Evolutionary conservation across 202 grass and related monocot genomes (phyloP).

Genomic region (Bolboschoenoplectus hybrid): DNA sequence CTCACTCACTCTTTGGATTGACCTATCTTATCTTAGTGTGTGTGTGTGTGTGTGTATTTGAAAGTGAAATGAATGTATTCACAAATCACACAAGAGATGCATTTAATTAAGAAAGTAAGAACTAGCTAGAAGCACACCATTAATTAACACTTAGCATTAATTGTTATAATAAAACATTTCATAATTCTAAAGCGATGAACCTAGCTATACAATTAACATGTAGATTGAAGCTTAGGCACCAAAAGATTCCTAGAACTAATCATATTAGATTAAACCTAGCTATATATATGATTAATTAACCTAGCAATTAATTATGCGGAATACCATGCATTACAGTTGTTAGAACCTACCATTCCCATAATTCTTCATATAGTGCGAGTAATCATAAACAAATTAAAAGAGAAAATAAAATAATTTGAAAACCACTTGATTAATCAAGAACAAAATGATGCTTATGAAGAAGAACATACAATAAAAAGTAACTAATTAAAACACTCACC

Average conservation of each 20-base stretch:
- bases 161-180: background rate
- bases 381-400: background rate
- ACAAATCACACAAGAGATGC: background rate
- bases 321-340: slow-evolving; percentile 1
- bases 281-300: background rate
- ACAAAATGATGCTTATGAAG: slow-evolving; percentile 18
- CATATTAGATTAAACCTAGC: background rate
- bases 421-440: background rate
- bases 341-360: background rate
- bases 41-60: too few relatives aligned
- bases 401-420: slow-evolving; percentile 23
- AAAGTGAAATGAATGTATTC: background rate
- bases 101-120: background rate
- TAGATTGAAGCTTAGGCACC: background rate
- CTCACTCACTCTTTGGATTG: background rate
- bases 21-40: background rate
- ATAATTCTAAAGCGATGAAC: background rate
- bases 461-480: slow-evolving; percentile 37
- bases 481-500: slow-evolving; percentile 24
- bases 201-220: background rate
- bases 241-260: background rate
- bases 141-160: background rate
- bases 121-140: background rate
- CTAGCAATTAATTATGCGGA: background rate
- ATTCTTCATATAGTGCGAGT: slow-evolving; percentile 2